These are phyloP conservation scores for Collybia mongolica DNA, from an alignment of 768 basidiomycete species.

Conservation along the genomic window DNA sequence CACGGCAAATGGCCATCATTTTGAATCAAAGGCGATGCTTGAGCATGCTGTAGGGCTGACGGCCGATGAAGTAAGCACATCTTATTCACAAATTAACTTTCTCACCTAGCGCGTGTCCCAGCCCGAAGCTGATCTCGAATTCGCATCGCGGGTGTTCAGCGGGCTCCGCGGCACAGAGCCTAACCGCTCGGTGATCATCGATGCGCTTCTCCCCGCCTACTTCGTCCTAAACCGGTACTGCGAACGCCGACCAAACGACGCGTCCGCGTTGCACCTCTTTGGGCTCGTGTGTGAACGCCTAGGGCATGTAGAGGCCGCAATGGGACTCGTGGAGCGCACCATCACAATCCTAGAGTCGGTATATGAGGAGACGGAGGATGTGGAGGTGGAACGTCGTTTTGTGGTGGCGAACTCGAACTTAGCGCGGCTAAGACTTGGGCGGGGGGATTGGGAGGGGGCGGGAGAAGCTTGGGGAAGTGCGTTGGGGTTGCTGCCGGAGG, in stretches of 20 bases:
- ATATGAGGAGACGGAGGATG: slow-evolving; percentile 87
- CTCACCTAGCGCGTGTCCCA: slow-evolving; percentile 25
- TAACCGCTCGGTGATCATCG: slow-evolving; percentile 22
- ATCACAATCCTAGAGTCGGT: slow-evolving; percentile 76
- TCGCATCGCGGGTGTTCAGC: slow-evolving; percentile 59
- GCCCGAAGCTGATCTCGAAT: slow-evolving; percentile 83
- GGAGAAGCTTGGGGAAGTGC: slow-evolving; percentile 71
- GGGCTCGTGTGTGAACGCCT: slow-evolving; percentile 85
- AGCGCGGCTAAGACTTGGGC: slow-evolving; percentile 71
- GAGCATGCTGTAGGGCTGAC: slow-evolving; percentile 69
- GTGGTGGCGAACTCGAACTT: slow-evolving; percentile 80
- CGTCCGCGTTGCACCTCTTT: slow-evolving; percentile 78
- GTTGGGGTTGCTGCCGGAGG: slow-evolving; percentile 64
- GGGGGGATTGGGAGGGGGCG: slow-evolving; percentile 56
- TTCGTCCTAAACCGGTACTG: slow-evolving; percentile 80
- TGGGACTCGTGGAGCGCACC: slow-evolving; percentile 54
- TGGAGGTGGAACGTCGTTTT: slow-evolving; percentile 74
- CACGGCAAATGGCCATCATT: slow-evolving; percentile 50
- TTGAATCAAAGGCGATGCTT: slow-evolving; percentile 66
- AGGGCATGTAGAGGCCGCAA: slow-evolving; percentile 64
- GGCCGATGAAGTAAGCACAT: slow-evolving; percentile 48
- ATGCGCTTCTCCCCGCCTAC: slow-evolving; percentile 71
- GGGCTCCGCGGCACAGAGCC: slow-evolving; percentile 17
- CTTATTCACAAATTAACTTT: slow-evolving; percentile 9
- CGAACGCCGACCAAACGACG: slow-evolving; percentile 63